Base-by-base conservation (phyloP, 2,329 filamentous ascomycete species). In the Coccinonectria pachysandricola region DNA sequence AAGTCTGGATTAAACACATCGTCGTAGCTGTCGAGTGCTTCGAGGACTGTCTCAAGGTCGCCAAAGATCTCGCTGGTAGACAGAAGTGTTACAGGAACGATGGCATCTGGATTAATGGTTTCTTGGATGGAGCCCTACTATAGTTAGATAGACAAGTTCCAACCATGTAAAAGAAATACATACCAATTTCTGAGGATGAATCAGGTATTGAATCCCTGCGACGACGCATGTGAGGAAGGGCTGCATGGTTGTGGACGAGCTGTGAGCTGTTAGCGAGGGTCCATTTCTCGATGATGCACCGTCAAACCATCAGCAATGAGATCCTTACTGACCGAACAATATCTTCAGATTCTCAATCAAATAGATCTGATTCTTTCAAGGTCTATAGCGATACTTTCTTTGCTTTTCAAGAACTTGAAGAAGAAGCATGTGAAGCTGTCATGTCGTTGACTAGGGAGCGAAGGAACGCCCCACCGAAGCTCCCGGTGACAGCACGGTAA, bases 1-100 rank as follows among this genome's bases (percentile, higher is more conserved):
- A 60, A 60, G 0, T 57, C 56, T 3, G 50, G 44, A 4, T 39
- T 45, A 25, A 57, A 60, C 5, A 60, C 57, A 19, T 60, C 57
- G 26, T 60, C 57, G 9, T 48, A 43, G 3, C 36, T 30, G 9
- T 52, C 48, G 7, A 57, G 52, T 2, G 51, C 34, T 2, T 46
- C 29, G 7, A 60, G 34, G 2, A 53, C 43, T 4, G 37, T 41
- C 5, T 59, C 54, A 3, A 60, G 34, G n/a, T 57, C 40, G 11
- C 42, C 42, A 26, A 52, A 55, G 23, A 60, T 40, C 36, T 60
- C 55, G 4, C 51, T 41, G 1, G 56, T 52, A 14, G 49, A 49
- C 6, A 60, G 45, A 5, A 60, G 45, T 8, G 57, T 59, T 12
- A 60, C 53, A 7, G 57, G 57, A 10, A 60, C 43, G 8, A 60